Evolutionary conservation across 352 stramenopile species (phyloP), one percentile per base, ranked within the genome.

Genomic region (Aphanomyces euteiches): DNA sequence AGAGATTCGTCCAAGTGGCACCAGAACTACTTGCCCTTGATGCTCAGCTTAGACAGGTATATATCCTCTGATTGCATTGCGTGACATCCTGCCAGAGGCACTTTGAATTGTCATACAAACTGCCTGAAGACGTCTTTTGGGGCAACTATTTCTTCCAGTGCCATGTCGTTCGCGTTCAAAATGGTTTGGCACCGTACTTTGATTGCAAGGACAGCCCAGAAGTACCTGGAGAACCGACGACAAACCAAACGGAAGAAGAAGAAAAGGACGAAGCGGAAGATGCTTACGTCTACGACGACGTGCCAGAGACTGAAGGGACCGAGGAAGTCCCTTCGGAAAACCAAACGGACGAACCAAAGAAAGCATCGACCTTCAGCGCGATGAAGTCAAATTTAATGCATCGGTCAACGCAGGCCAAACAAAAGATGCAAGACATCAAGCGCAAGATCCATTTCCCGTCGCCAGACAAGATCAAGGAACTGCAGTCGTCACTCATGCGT

Each of bases 131-230:
- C 0, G 64, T 70, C 2, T 70, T 70, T 40, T 70, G 64, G 64
- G 64, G 64, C 64, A 70, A 70, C 21, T 70, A 70, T 50, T 70
- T 70, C 48, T 70, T 63, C 54, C 45, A 63, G 5, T 70, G 64
- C 28, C 64, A 70, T 43, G 64, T 54, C 15, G 43, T 39, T 8
- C 64, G 64, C 45, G 34, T 70, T 19, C n/a, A 28, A 21, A n/a
- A 70, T 70, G 64, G 64, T 17, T 37, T 70, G 15, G 47, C 64
- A 12, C 64, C 64, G 37, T 70, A 70, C 54, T 34, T 70, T 36
- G 6, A 63, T 39, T 28, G 28, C 28, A 61, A 12, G 7, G 7
- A 8, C n/a, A 37, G 54, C 15, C 7, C 17, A 12, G 50, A 8
- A 17, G 50, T 58, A 21, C 10, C 50, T 17, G 7, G 28, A 12